These are phyloP conservation scores for Hanseniaspora meyeri DNA, from an alignment of 805 yeast genomes.

Conservation along the genomic window DNA sequence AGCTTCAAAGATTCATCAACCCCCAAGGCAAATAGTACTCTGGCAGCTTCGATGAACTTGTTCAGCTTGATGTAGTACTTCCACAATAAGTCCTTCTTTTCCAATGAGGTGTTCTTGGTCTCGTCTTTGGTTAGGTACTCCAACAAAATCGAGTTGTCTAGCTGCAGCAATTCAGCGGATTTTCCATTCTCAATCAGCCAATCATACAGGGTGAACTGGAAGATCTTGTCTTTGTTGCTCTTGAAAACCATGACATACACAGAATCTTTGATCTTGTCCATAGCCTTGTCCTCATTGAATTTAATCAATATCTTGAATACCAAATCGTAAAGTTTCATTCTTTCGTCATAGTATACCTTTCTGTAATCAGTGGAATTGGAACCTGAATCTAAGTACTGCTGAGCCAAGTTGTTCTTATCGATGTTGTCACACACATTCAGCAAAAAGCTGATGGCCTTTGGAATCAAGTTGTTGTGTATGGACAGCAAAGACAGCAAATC, in stretches of 20 bases:
- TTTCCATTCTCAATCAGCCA: constrained; percentile 77
- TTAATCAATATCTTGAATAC: constrained; percentile 64
- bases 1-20: constrained; percentile 54
- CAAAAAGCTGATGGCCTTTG: constrained; percentile 76
- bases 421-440: constrained; percentile 60
- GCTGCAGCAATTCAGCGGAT: constrained; percentile 61
- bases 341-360: constrained; percentile 38
- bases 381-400: constrained; percentile 44
- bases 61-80: constrained; percentile 74
- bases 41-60: constrained; percentile 72
- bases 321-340: constrained; percentile 52
- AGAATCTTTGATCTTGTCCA: constrained; percentile 48
- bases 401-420: constrained; percentile 49
- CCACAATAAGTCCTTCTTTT: constrained; percentile 77
- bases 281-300: constrained; percentile 48
- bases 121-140: constrained; percentile 64
- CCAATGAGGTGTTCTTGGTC: constrained; percentile 37
- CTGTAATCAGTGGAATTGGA: constrained; percentile 40
- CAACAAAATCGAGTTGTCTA: constrained; percentile 70
- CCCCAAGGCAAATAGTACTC: constrained; percentile 60
- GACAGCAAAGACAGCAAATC: constrained; percentile 30
- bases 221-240: constrained; percentile 57
- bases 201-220: constrained; percentile 83
- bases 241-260: constrained; percentile 65
- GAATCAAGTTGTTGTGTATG: constrained; percentile 41